These are phyloP conservation scores for Phlebopus sp. DNA, from an alignment of 1,284 basidiomycete genomes.

Conservation along the genomic window DNA sequence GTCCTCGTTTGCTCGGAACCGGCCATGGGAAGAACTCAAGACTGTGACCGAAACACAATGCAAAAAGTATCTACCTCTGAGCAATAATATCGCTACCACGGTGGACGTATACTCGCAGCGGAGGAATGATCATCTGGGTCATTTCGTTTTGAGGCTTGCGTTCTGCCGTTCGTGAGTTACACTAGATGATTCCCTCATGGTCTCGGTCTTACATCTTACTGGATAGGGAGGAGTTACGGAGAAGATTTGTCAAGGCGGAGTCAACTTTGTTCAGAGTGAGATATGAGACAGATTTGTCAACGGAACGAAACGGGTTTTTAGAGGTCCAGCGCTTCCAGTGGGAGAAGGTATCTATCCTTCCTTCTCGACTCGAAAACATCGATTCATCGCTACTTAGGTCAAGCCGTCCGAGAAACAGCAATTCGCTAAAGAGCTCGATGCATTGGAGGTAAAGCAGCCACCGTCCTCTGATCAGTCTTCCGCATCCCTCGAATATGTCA, in stretches of 20 bases:
- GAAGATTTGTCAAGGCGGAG: constrained; percentile 91
- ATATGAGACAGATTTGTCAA: constrained; percentile 68
- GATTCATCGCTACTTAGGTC: constrained; percentile 44
- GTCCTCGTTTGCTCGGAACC: constrained; percentile 83
- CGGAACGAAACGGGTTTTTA: constrained; percentile 74
- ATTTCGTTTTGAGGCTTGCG: constrained; percentile 93
- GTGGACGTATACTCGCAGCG: constrained; percentile 65
- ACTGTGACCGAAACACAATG: constrained; percentile 58
- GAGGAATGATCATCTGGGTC: constrained; percentile 85
- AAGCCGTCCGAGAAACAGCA: constrained; percentile 54
- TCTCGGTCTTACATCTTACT: constrained; percentile 1
- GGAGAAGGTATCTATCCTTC: constrained; percentile 51
- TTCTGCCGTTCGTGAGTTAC: constrained; percentile 90
- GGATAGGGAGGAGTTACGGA: constrained; percentile 83
- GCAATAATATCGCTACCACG: constrained; percentile 53
- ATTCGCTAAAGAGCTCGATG: constrained; percentile 53
- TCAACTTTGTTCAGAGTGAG: constrained; percentile 81
- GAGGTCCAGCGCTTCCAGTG: constrained; percentile 78
- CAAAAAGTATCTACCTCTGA: constrained; percentile 72
- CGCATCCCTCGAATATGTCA: constrained; percentile 52
- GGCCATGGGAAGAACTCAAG: constrained; percentile 75
- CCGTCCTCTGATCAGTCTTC: not conserved
- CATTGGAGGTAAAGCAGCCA: constrained; percentile 26
- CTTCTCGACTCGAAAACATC: not conserved
- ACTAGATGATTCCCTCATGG: not conserved